Percentiles rank a stretch among this genome's conserved stretches.
These are phyloP conservation scores for Coemansia sp. DNA, from an alignment of 192 early-diverging fungal genomes.

Conservation along the genomic window DNA sequence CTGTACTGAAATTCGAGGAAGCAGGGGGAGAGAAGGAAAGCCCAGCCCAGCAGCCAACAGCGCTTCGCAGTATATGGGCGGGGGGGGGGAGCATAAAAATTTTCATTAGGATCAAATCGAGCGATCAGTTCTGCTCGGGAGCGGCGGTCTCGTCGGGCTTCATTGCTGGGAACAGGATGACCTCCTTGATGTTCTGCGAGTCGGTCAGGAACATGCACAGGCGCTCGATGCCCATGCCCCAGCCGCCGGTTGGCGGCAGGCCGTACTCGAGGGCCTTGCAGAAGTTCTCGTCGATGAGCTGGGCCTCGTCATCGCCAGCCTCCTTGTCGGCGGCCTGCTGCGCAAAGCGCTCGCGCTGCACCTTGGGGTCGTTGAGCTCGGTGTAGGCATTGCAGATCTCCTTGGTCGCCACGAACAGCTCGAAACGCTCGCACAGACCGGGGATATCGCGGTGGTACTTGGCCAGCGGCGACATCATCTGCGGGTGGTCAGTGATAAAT, in stretches of 20 bases:
- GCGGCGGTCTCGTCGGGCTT: conserved; percentile 52
- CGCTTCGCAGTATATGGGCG: neutral
- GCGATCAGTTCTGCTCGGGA: neutral
- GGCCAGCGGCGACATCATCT: conserved; percentile 98
- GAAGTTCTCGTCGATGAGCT: conserved; percentile 96
- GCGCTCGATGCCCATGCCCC: conserved; percentile 95
- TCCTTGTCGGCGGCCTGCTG: conserved; percentile 97
- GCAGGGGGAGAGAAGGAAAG: conserved; percentile 26
- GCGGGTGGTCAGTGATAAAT: conserved; percentile 95
- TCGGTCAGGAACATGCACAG: conserved; percentile 98
- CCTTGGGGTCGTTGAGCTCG: conserved; percentile 99
- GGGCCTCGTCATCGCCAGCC: conserved; percentile 98
- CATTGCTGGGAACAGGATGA: conserved; percentile 68
- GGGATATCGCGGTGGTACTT: conserved; percentile 87
- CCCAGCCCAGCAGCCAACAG: neutral
- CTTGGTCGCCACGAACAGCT: conserved; percentile 98
- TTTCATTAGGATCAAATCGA: neutral
- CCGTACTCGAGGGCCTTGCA: conserved; percentile 96
- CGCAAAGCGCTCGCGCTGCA: conserved; percentile 95
- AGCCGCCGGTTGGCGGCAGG: conserved; percentile 90
- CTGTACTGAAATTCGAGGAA: conserved; percentile 21
- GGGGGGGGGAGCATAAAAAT: neutral
- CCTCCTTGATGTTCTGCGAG: conserved; percentile 97
- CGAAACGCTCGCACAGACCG: conserved; percentile 96
- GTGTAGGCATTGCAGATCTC: conserved; percentile 99